Percentiles rank a stretch among this genome's conserved stretches.
phyloP scores from a whole-genome alignment of 1,284 basidiomycete genomes.

The Leccinum fuscescens region DNA sequence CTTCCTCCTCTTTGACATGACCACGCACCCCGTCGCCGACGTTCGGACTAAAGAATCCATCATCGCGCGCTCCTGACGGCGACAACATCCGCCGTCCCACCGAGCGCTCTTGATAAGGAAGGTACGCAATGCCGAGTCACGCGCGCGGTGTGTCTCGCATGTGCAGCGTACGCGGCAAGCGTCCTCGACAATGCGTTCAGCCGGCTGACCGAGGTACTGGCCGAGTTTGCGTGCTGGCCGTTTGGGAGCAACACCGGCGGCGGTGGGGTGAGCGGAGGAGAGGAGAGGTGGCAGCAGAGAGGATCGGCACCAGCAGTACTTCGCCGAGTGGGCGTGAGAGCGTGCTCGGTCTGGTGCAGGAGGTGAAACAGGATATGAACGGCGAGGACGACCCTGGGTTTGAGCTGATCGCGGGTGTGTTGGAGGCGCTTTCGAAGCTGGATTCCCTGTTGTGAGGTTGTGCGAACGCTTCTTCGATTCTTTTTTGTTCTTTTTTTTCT shows the following conservation, averaged over 20 bases:
- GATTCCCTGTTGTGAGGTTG: slow-evolving; percentile 67
- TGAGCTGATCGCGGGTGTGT: slow-evolving; percentile 85
- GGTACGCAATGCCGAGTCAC: slow-evolving; percentile 73
- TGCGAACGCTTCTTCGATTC: background rate
- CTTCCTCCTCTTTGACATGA: slow-evolving; percentile 98
- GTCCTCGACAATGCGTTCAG: slow-evolving; percentile 94
- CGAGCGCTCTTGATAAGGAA: slow-evolving; percentile 70
- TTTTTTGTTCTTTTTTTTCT: background rate
- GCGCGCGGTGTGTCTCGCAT: slow-evolving; percentile 41
- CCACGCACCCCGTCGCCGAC: slow-evolving; percentile 93
- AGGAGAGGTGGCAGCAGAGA: slow-evolving; percentile 33
- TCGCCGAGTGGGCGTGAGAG: slow-evolving; percentile 62
- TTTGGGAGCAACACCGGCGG: slow-evolving; percentile 57
- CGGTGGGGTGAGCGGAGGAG: slow-evolving; percentile 27
- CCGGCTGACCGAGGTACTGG: slow-evolving; percentile 83
- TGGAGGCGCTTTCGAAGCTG: slow-evolving; percentile 87
- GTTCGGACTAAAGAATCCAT: slow-evolving; percentile 85
- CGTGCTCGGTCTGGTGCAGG: slow-evolving; percentile 75
- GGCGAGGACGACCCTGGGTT: slow-evolving; percentile 77
- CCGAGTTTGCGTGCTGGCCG: slow-evolving; percentile 88
- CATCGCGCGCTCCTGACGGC: slow-evolving; percentile 77
- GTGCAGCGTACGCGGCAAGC: slow-evolving; percentile 87
- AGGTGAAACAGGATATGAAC: slow-evolving; percentile 74
- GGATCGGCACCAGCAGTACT: slow-evolving; percentile 55
- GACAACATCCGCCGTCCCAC: slow-evolving; percentile 52